These are phyloP conservation scores for Azolla pinnata DNA, from an alignment of 75 land plant genomes.

Conservation along the genomic window DNA sequence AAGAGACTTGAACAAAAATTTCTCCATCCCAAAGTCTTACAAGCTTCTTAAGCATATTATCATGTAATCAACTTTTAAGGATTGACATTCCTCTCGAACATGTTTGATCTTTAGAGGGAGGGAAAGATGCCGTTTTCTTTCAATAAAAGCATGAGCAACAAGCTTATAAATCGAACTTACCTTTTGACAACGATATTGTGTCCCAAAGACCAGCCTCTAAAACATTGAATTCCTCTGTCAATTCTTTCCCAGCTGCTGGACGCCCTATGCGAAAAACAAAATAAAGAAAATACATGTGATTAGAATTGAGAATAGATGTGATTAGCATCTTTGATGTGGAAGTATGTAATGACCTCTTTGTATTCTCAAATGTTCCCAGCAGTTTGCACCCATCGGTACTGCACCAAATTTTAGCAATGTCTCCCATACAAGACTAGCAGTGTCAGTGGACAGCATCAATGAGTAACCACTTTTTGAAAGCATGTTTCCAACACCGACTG, in stretches of 20 bases:
- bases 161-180: no score
- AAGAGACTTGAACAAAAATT: not conserved
- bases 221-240: conserved; percentile 70
- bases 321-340: no score
- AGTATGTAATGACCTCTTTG: no score
- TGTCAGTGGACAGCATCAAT: conserved; percentile 55
- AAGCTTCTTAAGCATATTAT: no score
- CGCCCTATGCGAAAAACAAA: conserved; percentile 44
- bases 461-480: conserved; percentile 62
- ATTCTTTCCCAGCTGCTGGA: conserved; percentile 70
- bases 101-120: no score
- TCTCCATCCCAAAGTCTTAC: no score
- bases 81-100: no score
- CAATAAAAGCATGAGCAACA: no score
- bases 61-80: no score
- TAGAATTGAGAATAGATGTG: not conserved
- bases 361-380: conserved; percentile 61
- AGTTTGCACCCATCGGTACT: conserved; percentile 62
- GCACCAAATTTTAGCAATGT: conserved; percentile 53
- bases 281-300: not conserved
- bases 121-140: no score
- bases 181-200: conserved; percentile 70
- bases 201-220: conserved; percentile 85
- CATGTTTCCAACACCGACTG: conserved; percentile 69
- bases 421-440: conserved; percentile 63